Evolutionary conservation across 768 basidiomycete genomes (phyloP).

Genomic region (Trametes gibbosa): DNA sequence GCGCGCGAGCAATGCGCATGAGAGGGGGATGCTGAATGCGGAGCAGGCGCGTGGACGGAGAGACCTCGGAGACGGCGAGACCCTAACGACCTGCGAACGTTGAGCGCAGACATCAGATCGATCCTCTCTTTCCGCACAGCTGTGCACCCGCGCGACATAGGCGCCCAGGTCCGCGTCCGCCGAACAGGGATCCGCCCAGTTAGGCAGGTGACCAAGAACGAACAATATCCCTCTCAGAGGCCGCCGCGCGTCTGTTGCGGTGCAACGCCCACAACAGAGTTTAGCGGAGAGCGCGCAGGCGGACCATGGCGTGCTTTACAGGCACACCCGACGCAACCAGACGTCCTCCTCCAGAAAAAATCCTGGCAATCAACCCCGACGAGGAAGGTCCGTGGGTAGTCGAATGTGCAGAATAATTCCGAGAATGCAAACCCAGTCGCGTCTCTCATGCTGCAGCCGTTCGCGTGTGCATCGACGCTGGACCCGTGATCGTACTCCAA

Average conservation of each 20-base stretch:
- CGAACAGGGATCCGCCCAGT: background rate
- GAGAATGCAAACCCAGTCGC: background rate
- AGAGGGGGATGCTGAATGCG: background rate
- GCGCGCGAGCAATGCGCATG: background rate
- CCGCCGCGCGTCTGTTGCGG: background rate
- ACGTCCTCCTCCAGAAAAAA: background rate
- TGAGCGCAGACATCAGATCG: constrained; percentile 9
- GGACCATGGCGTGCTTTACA: background rate
- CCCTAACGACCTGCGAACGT: background rate
- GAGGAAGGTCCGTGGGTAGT: background rate
- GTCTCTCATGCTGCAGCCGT: background rate
- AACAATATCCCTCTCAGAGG: background rate
- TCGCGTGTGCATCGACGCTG: background rate
- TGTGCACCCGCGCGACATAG: constrained; percentile 10
- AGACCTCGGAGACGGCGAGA: background rate
- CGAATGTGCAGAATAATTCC: background rate
- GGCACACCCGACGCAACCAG: background rate
- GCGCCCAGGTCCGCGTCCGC: constrained; percentile 1
- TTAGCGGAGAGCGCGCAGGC: background rate
- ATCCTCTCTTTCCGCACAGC: constrained; percentile 4
- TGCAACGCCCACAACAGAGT: background rate
- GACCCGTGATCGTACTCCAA: background rate
- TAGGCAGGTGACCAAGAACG: constrained; percentile 17
- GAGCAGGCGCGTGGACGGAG: background rate
- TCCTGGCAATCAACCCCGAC: background rate